These are phyloP conservation scores for Paraconiothyrium sp. DNA, from an alignment of 2,329 filamentous ascomycete genomes.

Conservation along the genomic window DNA sequence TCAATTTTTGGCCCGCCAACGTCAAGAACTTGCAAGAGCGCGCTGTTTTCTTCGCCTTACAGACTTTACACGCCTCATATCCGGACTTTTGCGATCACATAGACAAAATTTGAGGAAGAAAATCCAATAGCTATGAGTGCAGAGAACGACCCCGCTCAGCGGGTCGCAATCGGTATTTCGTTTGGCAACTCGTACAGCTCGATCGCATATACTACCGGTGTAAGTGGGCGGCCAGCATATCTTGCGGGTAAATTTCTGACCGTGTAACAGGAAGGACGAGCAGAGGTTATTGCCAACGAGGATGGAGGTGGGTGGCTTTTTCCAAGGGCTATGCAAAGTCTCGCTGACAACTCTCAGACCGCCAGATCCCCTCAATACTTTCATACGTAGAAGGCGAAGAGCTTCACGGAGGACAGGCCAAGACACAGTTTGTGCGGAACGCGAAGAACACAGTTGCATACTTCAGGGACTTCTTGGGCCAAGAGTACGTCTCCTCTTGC, in stretches of 20 bases:
- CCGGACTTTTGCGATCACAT: not conserved
- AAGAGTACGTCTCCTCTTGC: constrained; percentile 71
- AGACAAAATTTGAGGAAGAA: not conserved
- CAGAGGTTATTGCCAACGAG: constrained; percentile 98
- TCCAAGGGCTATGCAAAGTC: constrained; percentile 15
- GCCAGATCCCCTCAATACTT: constrained; percentile 93
- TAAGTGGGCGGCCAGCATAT: constrained; percentile 45
- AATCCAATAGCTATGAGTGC: constrained; percentile 56
- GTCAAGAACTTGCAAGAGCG: not conserved
- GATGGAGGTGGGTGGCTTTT: constrained; percentile 78
- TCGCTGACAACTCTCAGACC: constrained; percentile 66
- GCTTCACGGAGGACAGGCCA: constrained; percentile 95
- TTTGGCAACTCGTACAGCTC: constrained; percentile 99
- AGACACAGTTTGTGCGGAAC: constrained; percentile 92
- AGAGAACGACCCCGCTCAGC: constrained; percentile 62
- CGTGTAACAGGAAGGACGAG: constrained; percentile 77
- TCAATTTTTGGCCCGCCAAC: constrained; percentile 7
- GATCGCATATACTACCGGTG: constrained; percentile 83
- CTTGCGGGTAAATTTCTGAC: constrained; percentile 16
- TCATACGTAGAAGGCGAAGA: constrained; percentile 97
- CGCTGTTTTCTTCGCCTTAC: not conserved
- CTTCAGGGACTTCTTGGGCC: constrained; percentile 94
- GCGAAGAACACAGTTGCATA: constrained; percentile 91
- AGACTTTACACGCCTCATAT: constrained; percentile 4
- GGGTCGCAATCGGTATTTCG: constrained; percentile 88